Percentiles rank a stretch among this genome's conserved stretches.
Evolutionary conservation across 1,284 basidiomycete species (phyloP).

Genomic region (Xerocomus amazonicus): DNA sequence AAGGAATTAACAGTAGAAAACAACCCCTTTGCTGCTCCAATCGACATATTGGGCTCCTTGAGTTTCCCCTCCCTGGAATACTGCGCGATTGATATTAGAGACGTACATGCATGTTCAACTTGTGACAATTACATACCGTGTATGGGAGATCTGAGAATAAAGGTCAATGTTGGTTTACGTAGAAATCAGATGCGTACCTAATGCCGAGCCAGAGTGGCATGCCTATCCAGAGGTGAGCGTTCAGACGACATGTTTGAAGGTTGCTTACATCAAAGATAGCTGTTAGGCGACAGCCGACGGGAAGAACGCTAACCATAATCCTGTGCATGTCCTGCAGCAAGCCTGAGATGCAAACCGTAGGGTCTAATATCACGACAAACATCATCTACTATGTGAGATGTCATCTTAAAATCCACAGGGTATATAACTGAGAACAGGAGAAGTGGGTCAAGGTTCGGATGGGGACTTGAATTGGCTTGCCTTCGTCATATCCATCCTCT

Average conservation of each 20-base stretch:
- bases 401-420: constrained; percentile 71
- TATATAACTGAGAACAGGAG: constrained; percentile 63
- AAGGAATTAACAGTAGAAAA: constrained; percentile 69
- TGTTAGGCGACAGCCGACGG: constrained; percentile 82
- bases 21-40: constrained; percentile 75
- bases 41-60: constrained; percentile 85
- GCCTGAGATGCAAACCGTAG: constrained; percentile 6
- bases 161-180: constrained; percentile 5
- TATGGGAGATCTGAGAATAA: constrained; percentile 51
- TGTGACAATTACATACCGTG: constrained; percentile 39
- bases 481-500: constrained; percentile 37
- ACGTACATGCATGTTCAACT: neutral
- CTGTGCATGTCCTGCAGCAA: constrained; percentile 57
- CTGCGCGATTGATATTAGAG: constrained; percentile 33
- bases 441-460: neutral
- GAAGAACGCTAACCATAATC: constrained; percentile 73
- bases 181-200: constrained; percentile 40
- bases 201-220: constrained; percentile 66
- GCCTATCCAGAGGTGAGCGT: constrained; percentile 38
- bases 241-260: neutral
- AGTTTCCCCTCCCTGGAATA: constrained; percentile 92
- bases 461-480: constrained; percentile 6
- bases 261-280: constrained; percentile 78
- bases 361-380: constrained; percentile 41
- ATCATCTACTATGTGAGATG: constrained; percentile 81